phyloP scores from a whole-genome alignment of 345 rosid species.

The Cardamine resedifolia region DNA sequence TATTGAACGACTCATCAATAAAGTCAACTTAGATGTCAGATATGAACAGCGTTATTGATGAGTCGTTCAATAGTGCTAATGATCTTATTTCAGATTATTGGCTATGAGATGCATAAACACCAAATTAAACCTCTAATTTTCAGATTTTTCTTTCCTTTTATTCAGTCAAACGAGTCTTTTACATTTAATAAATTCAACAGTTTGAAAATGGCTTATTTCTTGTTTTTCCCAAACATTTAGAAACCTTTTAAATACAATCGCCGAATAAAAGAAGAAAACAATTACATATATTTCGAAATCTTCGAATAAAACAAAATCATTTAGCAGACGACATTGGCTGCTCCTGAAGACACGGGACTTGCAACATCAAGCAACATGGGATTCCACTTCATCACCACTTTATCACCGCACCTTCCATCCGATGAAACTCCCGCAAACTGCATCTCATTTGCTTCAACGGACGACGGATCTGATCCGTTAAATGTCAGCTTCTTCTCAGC shows the following conservation, averaged over 20 bases:
- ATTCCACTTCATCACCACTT: conserved; percentile 39
- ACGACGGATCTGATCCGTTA: not conserved
- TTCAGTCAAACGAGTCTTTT: conserved; percentile 28
- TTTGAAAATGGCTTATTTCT: conserved; percentile 28
- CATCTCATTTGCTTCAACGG: not conserved
- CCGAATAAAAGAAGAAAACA: conserved; percentile 2
- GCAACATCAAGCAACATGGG: conserved; percentile 36
- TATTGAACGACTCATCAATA: not conserved
- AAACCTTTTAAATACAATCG: conserved; percentile 26
- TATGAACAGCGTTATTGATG: not conserved
- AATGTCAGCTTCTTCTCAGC: conserved; percentile 40
- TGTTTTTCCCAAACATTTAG: conserved; percentile 25
- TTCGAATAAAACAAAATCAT: conserved; percentile 13
- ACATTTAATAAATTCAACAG: conserved; percentile 8
- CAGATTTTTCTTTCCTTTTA: not conserved
- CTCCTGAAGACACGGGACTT: conserved; percentile 34
- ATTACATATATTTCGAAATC: conserved; percentile 11
- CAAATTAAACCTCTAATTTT: not conserved
- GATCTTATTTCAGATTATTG: too few relatives aligned
- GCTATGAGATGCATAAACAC: not conserved
- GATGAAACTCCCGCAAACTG: conserved; percentile 16
- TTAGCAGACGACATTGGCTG: conserved; percentile 37
- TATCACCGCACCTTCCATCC: conserved; percentile 35
- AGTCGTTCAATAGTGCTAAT: not conserved
- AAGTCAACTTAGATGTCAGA: conserved; percentile 6